Conservation (phyloP, 495 filamentous ascomycete species). For the Tuber aestivum region DNA sequence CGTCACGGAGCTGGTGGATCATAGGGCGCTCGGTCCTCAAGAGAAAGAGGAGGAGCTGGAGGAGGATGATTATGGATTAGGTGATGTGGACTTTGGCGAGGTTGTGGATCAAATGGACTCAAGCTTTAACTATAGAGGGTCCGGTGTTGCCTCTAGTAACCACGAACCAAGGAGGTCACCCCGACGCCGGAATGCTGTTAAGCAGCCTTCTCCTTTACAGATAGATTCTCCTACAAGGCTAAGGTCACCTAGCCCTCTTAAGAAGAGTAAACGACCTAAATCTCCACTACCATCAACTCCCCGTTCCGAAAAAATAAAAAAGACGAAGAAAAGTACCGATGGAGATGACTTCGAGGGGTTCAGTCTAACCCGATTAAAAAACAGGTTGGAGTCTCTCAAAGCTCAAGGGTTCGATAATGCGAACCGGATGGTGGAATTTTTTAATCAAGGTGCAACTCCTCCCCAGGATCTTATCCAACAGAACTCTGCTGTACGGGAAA, state of each 20-base stretch:
- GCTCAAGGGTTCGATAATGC: constrained; percentile 24
- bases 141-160: background rate
- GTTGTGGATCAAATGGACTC: constrained; percentile 10
- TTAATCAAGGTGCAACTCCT: constrained; percentile 13
- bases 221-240: constrained; percentile 34
- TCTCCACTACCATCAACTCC: constrained; percentile 13
- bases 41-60: constrained; percentile 11
- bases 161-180: background rate
- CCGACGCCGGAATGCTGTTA: constrained; percentile 9
- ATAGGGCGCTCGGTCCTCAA: background rate
- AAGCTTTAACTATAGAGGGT: background rate
- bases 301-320: constrained; percentile 15
- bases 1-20: constrained; percentile 3
- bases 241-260: background rate
- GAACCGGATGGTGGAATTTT: constrained; percentile 18
- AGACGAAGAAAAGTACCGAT: constrained; percentile 15
- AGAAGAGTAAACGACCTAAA: constrained; percentile 8
- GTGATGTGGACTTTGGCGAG: constrained; percentile 11
- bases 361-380: constrained; percentile 6
- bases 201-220: constrained; percentile 24
- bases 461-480: constrained; percentile 14
- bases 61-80: constrained; percentile 22
- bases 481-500: constrained; percentile 15
- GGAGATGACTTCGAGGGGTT: constrained; percentile 9
- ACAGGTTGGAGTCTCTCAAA: constrained; percentile 16